Base-by-base conservation (phyloP, 2,329 filamentous ascomycete genomes). In the Diaporthe amygdali region DNA sequence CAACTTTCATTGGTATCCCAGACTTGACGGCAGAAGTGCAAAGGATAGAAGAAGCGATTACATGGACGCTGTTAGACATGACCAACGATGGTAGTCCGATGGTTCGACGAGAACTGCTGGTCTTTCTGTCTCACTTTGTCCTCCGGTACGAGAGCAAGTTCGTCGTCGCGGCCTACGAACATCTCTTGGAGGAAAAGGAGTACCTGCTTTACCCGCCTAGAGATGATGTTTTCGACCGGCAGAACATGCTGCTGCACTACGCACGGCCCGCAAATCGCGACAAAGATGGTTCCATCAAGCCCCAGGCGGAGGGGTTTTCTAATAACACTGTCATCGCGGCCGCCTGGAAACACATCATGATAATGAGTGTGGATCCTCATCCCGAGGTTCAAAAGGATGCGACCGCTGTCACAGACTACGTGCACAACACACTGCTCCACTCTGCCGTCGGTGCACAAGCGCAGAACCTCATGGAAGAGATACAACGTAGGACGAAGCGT, bases 101-200 rank as follows among this genome's bases (percentile, higher is more conserved):
- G 85, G 96, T 99, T 34, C 92, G 96, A 56, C 97, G 95, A 79
- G 96, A 99, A 81, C 87, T 98, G 46, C 85, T 98, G 3, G 93
- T 98, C 15, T 98, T 98, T 85, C 91, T 98, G 75, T 98, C 96
- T 0, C 92, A 93, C 34, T 98, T 98, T 78, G 91, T 97, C 59
- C 89, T 93, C 72, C 92, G 96, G 49, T 98, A 98, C 79, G 93
- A 97, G 82, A 94, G 91, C 79, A 97, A 97, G 76, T 97, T 99
- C 77, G 81, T 97, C 51, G 95, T 98, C 37, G 92, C 94, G 1
- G 95, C 96, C 6, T 98, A 93, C 80, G 96, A 99, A 79, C 94
- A 98, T 74, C 86, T 98, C 49, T 84, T 92, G 30, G 94, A 97
- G 78, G 96, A 98, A 79, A 92, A 91, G 77, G 91, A 94, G 70